A percentile compares a stretch with the other conserved stretches of the same genome.
These are phyloP conservation scores for Inga laurina DNA, from an alignment of 306 rosid genomes.

Conservation along the genomic window DNA sequence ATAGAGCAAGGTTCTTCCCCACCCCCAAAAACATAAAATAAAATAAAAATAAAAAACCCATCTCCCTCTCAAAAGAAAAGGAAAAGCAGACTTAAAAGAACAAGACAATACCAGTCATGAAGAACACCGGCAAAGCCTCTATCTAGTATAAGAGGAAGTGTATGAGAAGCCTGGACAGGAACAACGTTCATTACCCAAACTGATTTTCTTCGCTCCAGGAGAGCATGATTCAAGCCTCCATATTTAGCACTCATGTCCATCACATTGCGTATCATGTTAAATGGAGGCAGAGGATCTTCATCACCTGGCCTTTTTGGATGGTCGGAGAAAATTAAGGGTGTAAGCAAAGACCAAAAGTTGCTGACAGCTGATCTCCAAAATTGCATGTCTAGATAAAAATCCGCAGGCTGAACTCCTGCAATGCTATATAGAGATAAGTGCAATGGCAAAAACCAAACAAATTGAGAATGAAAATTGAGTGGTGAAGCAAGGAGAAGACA, in stretches of 20 bases:
- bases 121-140: slow-evolving; percentile 82
- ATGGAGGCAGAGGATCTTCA: slow-evolving; percentile 79
- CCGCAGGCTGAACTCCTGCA: slow-evolving; percentile 86
- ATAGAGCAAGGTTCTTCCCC: neutral
- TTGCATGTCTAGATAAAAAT: slow-evolving; percentile 74
- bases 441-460: slow-evolving; percentile 6
- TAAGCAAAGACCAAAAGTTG: slow-evolving; percentile 92
- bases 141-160: slow-evolving; percentile 82
- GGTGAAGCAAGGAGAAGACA: slow-evolving; percentile 2
- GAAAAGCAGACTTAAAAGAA: neutral
- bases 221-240: slow-evolving; percentile 80
- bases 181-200: slow-evolving; percentile 95
- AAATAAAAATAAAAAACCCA: no score
- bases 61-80: neutral
- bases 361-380: slow-evolving; percentile 71
- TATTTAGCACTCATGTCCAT: slow-evolving; percentile 87
- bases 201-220: slow-evolving; percentile 72
- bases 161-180: slow-evolving; percentile 58
- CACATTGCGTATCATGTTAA: slow-evolving; percentile 87
- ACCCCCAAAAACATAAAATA: neutral
- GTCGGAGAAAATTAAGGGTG: slow-evolving; percentile 97
- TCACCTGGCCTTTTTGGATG: slow-evolving; percentile 99
- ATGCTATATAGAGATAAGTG: slow-evolving; percentile 38
- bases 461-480: slow-evolving; percentile 33
- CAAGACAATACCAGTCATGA: slow-evolving; percentile 77